Evolutionary conservation across 2,329 filamentous ascomycete genomes (phyloP).

Genomic region (Tolypocladium capitatum): DNA sequence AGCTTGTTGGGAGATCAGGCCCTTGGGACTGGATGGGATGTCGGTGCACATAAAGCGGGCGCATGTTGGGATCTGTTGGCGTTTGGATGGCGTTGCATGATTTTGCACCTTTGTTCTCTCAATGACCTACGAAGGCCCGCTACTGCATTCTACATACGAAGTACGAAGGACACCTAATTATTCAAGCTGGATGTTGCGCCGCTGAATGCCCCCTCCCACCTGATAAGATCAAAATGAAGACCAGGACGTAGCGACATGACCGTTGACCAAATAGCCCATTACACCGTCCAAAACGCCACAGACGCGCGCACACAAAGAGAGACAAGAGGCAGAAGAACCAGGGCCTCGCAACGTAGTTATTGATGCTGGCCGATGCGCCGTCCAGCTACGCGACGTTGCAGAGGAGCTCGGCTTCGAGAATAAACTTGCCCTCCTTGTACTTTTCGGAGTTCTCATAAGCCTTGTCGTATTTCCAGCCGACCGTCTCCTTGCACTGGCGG

Average conservation of each 20-base stretch:
- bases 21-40: neutral
- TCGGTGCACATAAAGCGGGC: neutral
- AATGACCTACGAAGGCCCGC: neutral
- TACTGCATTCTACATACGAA: neutral
- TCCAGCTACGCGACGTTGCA: constrained; percentile 51
- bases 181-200: neutral
- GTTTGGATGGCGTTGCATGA: neutral
- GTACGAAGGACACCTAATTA: neutral
- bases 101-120: neutral
- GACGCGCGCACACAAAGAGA: neutral
- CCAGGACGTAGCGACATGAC: neutral
- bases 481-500: constrained; percentile 78
- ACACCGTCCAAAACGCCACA: neutral
- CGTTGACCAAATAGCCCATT: neutral
- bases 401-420: constrained; percentile 81
- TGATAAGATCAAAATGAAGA: neutral
- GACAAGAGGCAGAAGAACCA: neutral
- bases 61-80: neutral
- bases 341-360: neutral
- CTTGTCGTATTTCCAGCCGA: constrained; percentile 99
- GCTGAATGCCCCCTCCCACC: neutral
- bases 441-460: constrained; percentile 86
- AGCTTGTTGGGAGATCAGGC: neutral
- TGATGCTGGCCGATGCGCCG: neutral
- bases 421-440: constrained; percentile 98